phyloP scores from a whole-genome alignment of 2,329 filamentous ascomycete species.

The Sordariomycetes sp. region DNA sequence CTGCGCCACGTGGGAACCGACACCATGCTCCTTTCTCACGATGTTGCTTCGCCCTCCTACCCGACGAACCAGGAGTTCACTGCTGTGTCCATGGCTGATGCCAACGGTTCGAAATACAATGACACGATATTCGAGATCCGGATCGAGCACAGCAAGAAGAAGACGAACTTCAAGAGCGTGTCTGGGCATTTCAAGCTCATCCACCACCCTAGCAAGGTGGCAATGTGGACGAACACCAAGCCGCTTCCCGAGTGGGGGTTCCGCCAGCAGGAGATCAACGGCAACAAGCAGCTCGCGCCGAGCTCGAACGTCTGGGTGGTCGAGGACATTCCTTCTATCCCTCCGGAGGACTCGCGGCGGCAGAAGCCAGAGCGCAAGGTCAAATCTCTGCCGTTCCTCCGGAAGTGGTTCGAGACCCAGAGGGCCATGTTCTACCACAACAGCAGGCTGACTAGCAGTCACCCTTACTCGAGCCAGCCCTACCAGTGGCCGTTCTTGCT shows the following conservation, averaged over 20 bases:
- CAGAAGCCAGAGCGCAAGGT: constrained; percentile 67
- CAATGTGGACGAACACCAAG: constrained; percentile 96
- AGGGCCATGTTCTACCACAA: constrained; percentile 99
- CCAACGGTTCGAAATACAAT: constrained; percentile 62
- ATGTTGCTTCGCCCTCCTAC: constrained; percentile 91
- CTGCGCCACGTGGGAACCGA: constrained; percentile 82
- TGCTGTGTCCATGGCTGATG: constrained; percentile 62
- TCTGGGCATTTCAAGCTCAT: constrained; percentile 93
- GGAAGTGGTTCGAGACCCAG: constrained; percentile 94
- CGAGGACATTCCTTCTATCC: constrained; percentile 78
- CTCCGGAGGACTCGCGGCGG: constrained; percentile 60
- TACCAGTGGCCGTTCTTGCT: constrained; percentile 98
- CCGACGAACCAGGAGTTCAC: constrained; percentile 99
- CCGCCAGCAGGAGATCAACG: constrained; percentile 98
- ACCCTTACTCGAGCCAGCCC: constrained; percentile 89
- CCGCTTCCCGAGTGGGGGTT: constrained; percentile 96
- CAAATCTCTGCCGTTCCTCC: constrained; percentile 77
- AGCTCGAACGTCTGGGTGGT: constrained; percentile 92
- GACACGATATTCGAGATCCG: constrained; percentile 91
- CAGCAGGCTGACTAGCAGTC: constrained; percentile 92
- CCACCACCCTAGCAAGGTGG: constrained; percentile 88
- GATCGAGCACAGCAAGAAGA: constrained; percentile 73
- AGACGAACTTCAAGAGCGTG: constrained; percentile 80
- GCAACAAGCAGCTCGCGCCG: constrained; percentile 88
- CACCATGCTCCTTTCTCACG: constrained; percentile 79